These are phyloP conservation scores for Porcisia hertigi DNA, from an alignment of 208 protist species.

Conservation along the genomic window DNA sequence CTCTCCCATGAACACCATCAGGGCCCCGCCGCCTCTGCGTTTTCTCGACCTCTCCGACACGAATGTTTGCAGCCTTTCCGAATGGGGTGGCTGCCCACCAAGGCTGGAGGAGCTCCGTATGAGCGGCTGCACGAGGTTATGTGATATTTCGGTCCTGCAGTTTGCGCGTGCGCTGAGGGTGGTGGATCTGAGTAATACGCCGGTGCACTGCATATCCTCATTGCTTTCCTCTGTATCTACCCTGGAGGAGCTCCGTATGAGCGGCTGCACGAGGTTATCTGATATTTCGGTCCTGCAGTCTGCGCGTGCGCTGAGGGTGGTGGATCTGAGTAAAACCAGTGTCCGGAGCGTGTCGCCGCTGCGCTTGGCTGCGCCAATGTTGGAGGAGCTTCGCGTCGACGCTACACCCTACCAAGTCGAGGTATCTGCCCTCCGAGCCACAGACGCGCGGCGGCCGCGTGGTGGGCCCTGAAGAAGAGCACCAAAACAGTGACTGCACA, in stretches of 20 bases:
- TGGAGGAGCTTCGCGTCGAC: background rate
- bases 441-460: background rate
- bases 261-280: background rate
- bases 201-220: background rate
- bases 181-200: background rate
- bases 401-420: background rate
- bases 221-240: background rate
- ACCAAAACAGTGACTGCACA: too few species aligned
- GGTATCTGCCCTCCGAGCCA: background rate
- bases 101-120: background rate
- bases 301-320: background rate
- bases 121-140: background rate
- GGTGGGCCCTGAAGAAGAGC: too few species aligned
- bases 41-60: constrained; percentile 2
- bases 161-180: background rate
- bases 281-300: background rate
- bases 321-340: background rate
- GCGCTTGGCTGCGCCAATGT: background rate
- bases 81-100: background rate
- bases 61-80: background rate
- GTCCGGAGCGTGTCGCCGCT: background rate
- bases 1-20: background rate
- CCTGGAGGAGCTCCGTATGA: background rate
- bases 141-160: background rate
- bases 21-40: background rate